A percentile compares a stretch with the other conserved stretches of the same genome.
Conservation (phyloP, 768 basidiomycete genomes). For the Austroboletus festivus region DNA sequence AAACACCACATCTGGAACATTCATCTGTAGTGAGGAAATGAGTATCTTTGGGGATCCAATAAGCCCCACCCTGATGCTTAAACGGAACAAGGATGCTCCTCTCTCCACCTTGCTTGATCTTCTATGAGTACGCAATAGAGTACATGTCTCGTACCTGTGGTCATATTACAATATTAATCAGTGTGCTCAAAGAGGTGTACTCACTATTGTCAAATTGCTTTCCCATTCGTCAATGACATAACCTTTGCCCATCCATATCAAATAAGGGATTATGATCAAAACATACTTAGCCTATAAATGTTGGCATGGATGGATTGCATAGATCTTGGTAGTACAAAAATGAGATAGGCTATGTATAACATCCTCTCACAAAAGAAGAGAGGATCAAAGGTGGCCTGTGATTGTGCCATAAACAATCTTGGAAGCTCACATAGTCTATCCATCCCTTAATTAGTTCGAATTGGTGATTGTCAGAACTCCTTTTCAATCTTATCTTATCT, state of each 20-base stretch:
- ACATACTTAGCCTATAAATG: slow-evolving; percentile 22
- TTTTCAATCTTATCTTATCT: too few relatives aligned
- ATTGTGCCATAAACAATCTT: not conserved
- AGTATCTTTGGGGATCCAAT: slow-evolving; percentile 25
- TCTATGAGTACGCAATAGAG: slow-evolving; percentile 20
- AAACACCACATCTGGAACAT: slow-evolving; percentile 22
- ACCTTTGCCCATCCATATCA: slow-evolving; percentile 31
- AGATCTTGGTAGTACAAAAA: not conserved
- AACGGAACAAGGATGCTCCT: slow-evolving; percentile 19
- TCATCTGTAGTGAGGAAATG: slow-evolving; percentile 18
- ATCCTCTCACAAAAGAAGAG: slow-evolving; percentile 23
- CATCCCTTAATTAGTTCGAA: slow-evolving; percentile 12
- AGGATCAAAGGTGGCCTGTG: slow-evolving; percentile 24
- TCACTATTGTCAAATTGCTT: slow-evolving; percentile 24
- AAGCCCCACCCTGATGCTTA: slow-evolving; percentile 20
- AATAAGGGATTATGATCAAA: too few relatives aligned
- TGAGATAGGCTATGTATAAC: not conserved
- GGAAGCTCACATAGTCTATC: slow-evolving; percentile 22
- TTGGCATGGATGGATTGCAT: slow-evolving; percentile 25
- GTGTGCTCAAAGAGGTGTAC: not conserved
- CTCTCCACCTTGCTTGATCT: slow-evolving; percentile 17
- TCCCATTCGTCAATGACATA: slow-evolving; percentile 9
- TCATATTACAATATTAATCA: not conserved
- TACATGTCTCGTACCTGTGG: slow-evolving; percentile 22
- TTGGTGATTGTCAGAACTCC: too few relatives aligned